Evolutionary conservation across 305 asterid genomes (phyloP).

Genomic region (Fraxinus sp.): DNA sequence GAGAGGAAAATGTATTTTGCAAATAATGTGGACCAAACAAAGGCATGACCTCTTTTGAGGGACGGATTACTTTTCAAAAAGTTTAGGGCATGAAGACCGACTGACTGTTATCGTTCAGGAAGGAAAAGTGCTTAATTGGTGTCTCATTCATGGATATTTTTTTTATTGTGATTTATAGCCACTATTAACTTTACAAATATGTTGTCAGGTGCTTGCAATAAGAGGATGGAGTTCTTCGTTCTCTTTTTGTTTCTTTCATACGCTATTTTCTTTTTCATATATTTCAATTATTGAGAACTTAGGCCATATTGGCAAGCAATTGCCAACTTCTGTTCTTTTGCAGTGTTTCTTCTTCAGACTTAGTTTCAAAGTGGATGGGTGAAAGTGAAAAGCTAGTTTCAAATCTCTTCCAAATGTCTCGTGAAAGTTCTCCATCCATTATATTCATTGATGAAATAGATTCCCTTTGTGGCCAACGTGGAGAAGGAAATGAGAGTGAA

Average conservation of each 20-base stretch:
- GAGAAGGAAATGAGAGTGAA: constrained; percentile 98
- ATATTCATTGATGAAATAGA: constrained; percentile 93
- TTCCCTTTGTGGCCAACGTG: constrained; percentile 90
- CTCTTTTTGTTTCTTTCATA: constrained; percentile 5
- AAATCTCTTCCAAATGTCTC: constrained; percentile 95
- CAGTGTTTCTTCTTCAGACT: constrained; percentile 94
- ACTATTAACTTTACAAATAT: constrained; percentile 1
- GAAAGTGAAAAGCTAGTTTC: constrained; percentile 98
- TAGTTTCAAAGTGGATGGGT: constrained; percentile 99
- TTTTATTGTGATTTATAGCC: neutral
- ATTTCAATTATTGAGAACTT: constrained; percentile 33
- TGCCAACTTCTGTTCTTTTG: constrained; percentile 58
- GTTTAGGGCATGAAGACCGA: neutral
- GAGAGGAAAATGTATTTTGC: constrained; percentile 19
- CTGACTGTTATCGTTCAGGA: neutral
- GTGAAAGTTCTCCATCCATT: constrained; percentile 92
- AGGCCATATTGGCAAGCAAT: constrained; percentile 51
- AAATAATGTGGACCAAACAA: too few species aligned
- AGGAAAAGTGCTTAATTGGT: neutral
- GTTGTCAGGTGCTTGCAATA: neutral
- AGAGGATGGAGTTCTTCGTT: neutral
- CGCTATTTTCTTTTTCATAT: constrained; percentile 10
- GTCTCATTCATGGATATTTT: neutral
- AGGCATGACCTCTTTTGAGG: neutral
- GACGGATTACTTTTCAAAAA: neutral